phyloP scores from a whole-genome alignment of 306 rosid genomes.

The Abrus pulchellus region DNA sequence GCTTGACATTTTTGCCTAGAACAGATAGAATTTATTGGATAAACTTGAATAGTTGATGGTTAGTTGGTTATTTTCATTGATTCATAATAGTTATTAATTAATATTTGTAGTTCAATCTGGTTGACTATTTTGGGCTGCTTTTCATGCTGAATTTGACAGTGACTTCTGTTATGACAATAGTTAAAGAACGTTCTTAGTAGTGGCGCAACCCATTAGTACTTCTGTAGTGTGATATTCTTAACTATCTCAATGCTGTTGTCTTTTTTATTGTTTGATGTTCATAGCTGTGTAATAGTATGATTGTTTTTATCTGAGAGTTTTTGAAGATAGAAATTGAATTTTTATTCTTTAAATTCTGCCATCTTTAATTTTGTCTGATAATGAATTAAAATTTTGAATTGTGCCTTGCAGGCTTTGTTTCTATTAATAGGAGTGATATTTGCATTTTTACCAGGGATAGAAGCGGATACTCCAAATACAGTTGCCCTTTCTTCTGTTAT shows the following conservation, averaged over 20 bases:
- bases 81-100: no score
- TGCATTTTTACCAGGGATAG: constrained; percentile 52
- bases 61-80: no score
- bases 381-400: constrained; percentile 40
- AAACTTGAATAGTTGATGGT: no score
- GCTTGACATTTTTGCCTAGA: no score
- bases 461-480: constrained; percentile 54
- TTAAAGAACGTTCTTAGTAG: no score
- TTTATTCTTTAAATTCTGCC: neutral
- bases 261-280: constrained; percentile 26
- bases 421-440: constrained; percentile 58
- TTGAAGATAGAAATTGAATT: constrained; percentile 7
- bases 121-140: no score
- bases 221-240: neutral
- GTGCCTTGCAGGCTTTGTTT: constrained; percentile 67
- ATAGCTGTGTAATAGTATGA: neutral
- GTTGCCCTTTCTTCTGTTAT: constrained; percentile 60
- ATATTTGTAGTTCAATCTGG: no score
- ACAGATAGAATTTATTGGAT: no score
- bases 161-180: no score
- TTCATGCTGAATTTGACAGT: no score
- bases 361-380: constrained; percentile 14
- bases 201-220: neutral
- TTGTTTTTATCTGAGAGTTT: neutral
- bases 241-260: neutral